Evolutionary conservation across 495 filamentous ascomycete species (phyloP).

Genomic region (Aspergillus biplanus): DNA sequence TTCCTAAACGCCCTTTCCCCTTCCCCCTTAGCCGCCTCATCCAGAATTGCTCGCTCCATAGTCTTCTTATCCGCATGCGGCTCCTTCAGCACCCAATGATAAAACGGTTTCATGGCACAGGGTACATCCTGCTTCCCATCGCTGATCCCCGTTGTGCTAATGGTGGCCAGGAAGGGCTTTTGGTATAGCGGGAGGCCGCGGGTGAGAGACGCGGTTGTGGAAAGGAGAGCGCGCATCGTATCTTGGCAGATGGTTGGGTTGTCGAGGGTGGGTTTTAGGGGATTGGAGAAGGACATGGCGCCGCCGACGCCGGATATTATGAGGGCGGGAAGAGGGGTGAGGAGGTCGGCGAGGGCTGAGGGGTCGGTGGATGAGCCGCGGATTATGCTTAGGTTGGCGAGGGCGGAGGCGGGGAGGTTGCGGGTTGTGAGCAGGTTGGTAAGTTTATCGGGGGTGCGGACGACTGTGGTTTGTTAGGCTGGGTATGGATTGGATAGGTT

Average conservation of each 20-base stretch:
- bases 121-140: conserved; percentile 56
- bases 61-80: conserved; percentile 62
- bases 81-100: conserved; percentile 49
- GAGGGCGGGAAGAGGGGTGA: conserved; percentile 35
- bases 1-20: conserved; percentile 25
- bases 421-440: conserved; percentile 38
- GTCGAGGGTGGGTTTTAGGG: conserved; percentile 40
- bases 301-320: conserved; percentile 41
- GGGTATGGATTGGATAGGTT: not conserved
- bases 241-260: conserved; percentile 63
- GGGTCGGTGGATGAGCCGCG: conserved; percentile 56
- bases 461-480: conserved; percentile 35
- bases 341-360: conserved; percentile 36
- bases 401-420: conserved; percentile 32
- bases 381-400: conserved; percentile 50
- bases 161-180: conserved; percentile 49
- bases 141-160: conserved; percentile 59
- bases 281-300: conserved; percentile 27
- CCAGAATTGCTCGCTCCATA: conserved; percentile 55
- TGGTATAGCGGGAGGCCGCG: conserved; percentile 16
- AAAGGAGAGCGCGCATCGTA: conserved; percentile 49
- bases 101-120: conserved; percentile 50
- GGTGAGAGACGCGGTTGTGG: conserved; percentile 38
- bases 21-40: conserved; percentile 29
- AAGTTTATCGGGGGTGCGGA: conserved; percentile 66